phyloP scores from a whole-genome alignment of 1,284 basidiomycete species.

The Ceratobasidium sp. region DNA sequence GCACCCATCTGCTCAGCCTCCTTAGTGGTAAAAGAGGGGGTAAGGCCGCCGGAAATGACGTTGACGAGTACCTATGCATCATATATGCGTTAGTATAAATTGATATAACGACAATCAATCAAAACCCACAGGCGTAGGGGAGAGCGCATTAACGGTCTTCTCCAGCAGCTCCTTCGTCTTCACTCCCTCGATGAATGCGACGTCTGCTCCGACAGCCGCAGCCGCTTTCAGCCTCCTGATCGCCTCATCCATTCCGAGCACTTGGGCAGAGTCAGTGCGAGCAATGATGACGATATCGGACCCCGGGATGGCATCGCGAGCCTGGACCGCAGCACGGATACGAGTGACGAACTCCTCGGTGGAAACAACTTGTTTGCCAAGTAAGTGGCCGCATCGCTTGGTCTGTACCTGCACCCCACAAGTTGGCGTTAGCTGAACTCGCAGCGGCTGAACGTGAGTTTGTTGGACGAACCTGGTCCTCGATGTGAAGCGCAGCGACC shows the following conservation, averaged over 20 bases:
- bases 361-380: conserved; percentile 85
- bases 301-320: conserved; percentile 77
- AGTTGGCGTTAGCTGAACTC: no score
- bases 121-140: conserved; percentile 70
- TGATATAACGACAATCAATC: neutral
- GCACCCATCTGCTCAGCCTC: conserved; percentile 78
- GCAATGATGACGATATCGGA: conserved; percentile 84
- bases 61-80: conserved; percentile 69
- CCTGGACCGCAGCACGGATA: conserved; percentile 81
- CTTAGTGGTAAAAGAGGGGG: conserved; percentile 76
- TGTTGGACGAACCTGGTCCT: conserved; percentile 74
- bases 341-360: conserved; percentile 80
- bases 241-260: conserved; percentile 85
- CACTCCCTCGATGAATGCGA: conserved; percentile 88
- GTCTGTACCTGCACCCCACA: conserved; percentile 70
- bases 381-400: conserved; percentile 84
- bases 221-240: conserved; percentile 76
- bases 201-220: conserved; percentile 81
- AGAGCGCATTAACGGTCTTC: conserved; percentile 72
- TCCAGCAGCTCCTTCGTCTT: conserved; percentile 75
- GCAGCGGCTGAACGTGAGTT: neutral
- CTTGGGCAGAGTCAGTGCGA: conserved; percentile 84
- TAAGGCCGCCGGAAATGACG: conserved; percentile 81
- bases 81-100: neutral
- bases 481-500: conserved; percentile 83